Evolutionary conservation across 2,329 filamentous ascomycete genomes (phyloP).

Genomic region (Niveomyces coronatus): DNA sequence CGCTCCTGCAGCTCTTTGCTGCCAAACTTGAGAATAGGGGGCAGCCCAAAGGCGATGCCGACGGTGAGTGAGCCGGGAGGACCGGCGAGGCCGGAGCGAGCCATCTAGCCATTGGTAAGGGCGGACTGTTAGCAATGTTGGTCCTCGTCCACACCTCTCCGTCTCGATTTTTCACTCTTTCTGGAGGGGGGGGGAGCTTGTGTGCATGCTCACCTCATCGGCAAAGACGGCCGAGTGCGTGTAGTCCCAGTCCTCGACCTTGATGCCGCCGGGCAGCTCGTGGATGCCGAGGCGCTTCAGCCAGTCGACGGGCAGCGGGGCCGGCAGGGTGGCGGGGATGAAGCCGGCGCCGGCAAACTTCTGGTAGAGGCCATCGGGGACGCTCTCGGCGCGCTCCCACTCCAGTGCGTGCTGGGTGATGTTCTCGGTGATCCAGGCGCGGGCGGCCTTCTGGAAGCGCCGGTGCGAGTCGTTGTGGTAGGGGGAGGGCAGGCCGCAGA

Average conservation of each 20-base stretch:
- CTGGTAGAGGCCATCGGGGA: slow-evolving; percentile 48
- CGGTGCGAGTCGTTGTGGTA: slow-evolving; percentile 58
- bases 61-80: slow-evolving; percentile 56
- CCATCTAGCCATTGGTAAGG: slow-evolving; percentile 41
- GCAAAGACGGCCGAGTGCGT: slow-evolving; percentile 59
- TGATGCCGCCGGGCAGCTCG: slow-evolving; percentile 53
- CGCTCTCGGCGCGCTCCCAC: slow-evolving; percentile 56
- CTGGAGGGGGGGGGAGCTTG: background rate
- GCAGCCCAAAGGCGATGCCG: slow-evolving; percentile 62
- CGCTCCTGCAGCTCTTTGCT: slow-evolving; percentile 49
- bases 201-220: slow-evolving; percentile 35
- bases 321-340: slow-evolving; percentile 58
- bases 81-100: slow-evolving; percentile 52
- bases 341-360: slow-evolving; percentile 51
- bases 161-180: too few relatives aligned
- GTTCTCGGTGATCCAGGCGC: slow-evolving; percentile 54
- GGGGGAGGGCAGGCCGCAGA: slow-evolving; percentile 59
- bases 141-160: too few relatives aligned
- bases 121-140: background rate
- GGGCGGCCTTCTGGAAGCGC: slow-evolving; percentile 56
- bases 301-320: slow-evolving; percentile 59
- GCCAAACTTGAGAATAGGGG: slow-evolving; percentile 61
- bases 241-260: slow-evolving; percentile 65
- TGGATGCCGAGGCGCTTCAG: slow-evolving; percentile 55
- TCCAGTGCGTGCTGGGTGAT: slow-evolving; percentile 53